Evolutionary conservation across 345 rosid genomes (phyloP).

Genomic region (Citrus australasica): DNA sequence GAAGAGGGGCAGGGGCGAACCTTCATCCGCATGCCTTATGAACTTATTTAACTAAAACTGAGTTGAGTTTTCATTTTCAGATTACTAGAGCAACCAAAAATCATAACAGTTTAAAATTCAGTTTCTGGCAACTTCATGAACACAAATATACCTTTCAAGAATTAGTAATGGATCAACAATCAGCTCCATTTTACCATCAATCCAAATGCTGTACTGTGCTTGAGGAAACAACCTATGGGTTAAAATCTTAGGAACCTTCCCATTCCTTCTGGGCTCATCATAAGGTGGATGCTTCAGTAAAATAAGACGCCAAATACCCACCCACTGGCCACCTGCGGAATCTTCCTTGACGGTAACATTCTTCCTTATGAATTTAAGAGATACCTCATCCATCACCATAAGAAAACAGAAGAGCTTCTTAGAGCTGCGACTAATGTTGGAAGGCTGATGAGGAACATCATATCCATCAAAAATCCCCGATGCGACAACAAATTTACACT

Average conservation of each 20-base stretch:
- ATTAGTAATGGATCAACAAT: constrained; percentile 83
- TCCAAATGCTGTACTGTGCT: constrained; percentile 96
- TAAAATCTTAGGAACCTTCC: constrained; percentile 93
- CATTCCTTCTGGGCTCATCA: constrained; percentile 96
- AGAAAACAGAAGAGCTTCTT: constrained; percentile 85
- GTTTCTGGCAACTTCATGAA: not conserved
- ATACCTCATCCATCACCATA: constrained; percentile 84
- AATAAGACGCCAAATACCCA: constrained; percentile 91
- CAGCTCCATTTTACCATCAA: constrained; percentile 99
- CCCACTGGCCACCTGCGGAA: constrained; percentile 72
- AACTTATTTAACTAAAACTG: not conserved
- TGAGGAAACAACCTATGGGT: constrained; percentile 96
- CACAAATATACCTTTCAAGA: constrained; percentile 67
- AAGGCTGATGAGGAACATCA: constrained; percentile 86
- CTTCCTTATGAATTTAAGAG: constrained; percentile 55
- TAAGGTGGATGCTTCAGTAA: constrained; percentile 80
- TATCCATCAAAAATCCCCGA: constrained; percentile 95
- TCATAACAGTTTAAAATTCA: not conserved
- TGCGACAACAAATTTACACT: constrained; percentile 85
- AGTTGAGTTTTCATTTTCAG: not conserved
- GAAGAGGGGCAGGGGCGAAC: not conserved
- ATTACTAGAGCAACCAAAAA: not conserved
- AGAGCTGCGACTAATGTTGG: constrained; percentile 72
- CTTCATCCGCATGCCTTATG: not conserved
- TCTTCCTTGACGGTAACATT: constrained; percentile 70